These are phyloP conservation scores for Fusarium protoensiforme DNA, from an alignment of 2,329 filamentous ascomycete genomes.

Conservation along the genomic window DNA sequence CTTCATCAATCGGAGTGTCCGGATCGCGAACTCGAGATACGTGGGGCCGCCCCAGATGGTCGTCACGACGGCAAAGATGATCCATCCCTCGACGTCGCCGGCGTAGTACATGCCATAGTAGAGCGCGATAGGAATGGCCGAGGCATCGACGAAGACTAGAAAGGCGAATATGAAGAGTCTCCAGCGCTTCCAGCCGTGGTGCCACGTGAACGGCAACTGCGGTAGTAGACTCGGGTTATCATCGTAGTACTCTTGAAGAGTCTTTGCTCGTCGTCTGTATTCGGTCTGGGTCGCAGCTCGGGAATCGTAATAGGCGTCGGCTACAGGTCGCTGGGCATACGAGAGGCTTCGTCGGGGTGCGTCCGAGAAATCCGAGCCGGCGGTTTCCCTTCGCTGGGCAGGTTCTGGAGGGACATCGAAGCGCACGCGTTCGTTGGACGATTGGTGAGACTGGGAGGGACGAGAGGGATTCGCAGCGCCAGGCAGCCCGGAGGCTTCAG, in stretches of 20 bases:
- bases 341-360: slow-evolving; percentile 48
- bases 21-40: slow-evolving; percentile 63
- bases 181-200: slow-evolving; percentile 53
- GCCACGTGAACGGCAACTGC: slow-evolving; percentile 55
- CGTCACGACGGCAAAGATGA: slow-evolving; percentile 64
- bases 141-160: slow-evolving; percentile 58
- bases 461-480: slow-evolving; percentile 18
- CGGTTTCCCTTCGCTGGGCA: slow-evolving; percentile 23
- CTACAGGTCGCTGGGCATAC: slow-evolving; percentile 47
- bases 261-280: slow-evolving; percentile 49
- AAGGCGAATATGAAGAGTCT: slow-evolving; percentile 61
- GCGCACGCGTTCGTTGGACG: slow-evolving; percentile 25
- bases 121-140: slow-evolving; percentile 59
- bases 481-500: slow-evolving; percentile 16
- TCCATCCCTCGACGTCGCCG: slow-evolving; percentile 51
- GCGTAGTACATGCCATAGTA: slow-evolving; percentile 62
- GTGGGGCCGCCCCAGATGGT: slow-evolving; percentile 67
- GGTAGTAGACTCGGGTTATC: slow-evolving; percentile 52
- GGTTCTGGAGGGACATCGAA: slow-evolving; percentile 26
- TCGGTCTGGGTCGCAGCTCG: slow-evolving; percentile 50
- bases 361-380: slow-evolving; percentile 29
- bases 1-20: slow-evolving; percentile 60
- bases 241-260: slow-evolving; percentile 54
- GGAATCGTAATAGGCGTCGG: slow-evolving; percentile 54
- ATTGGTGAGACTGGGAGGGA: slow-evolving; percentile 29